These are phyloP conservation scores for Asterochloris sp. DNA, from an alignment of 139 green algal genomes.

Conservation along the genomic window DNA sequence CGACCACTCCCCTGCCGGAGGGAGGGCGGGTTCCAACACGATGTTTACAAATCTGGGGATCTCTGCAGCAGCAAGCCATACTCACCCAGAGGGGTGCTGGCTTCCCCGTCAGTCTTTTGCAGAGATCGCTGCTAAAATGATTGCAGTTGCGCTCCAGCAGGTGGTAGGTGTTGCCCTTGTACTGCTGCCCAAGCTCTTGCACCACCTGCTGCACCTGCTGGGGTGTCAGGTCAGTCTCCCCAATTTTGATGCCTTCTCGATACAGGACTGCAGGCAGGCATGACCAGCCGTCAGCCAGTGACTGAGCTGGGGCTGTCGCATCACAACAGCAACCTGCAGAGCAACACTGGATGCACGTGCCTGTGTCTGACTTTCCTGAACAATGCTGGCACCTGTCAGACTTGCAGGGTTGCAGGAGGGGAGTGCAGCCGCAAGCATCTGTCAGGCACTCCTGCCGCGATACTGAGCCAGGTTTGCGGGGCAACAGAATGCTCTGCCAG, in stretches of 20 bases:
- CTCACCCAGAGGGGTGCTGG: conserved; percentile 11
- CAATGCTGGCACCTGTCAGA: too few species aligned
- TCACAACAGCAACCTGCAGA: too few species aligned
- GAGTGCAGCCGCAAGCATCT: too few species aligned
- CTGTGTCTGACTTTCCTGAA: too few species aligned
- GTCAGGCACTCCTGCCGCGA: too few species aligned
- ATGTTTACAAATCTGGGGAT: neutral
- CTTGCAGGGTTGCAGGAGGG: too few species aligned
- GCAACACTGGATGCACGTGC: too few species aligned
- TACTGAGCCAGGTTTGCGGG: too few species aligned
- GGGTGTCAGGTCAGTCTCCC: conserved; percentile 56
- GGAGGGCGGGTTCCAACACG: too few species aligned
- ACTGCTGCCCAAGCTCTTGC: conserved; percentile 70
- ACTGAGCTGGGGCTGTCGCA: too few species aligned
- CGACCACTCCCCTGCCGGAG: neutral
- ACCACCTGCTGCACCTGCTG: conserved; percentile 69
- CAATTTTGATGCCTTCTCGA: conserved; percentile 63
- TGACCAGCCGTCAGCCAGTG: neutral
- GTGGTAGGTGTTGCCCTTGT: conserved; percentile 83
- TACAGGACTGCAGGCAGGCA: conserved; percentile 46
- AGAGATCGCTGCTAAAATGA: conserved; percentile 5
- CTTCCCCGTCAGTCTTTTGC: conserved; percentile 6
- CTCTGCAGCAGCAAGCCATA: neutral
- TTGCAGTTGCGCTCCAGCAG: conserved; percentile 85
- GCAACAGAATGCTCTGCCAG: too few species aligned